These are phyloP conservation scores for Haplosporangium sp. DNA, from an alignment of 371 early-diverging fungal species.

Conservation along the genomic window DNA sequence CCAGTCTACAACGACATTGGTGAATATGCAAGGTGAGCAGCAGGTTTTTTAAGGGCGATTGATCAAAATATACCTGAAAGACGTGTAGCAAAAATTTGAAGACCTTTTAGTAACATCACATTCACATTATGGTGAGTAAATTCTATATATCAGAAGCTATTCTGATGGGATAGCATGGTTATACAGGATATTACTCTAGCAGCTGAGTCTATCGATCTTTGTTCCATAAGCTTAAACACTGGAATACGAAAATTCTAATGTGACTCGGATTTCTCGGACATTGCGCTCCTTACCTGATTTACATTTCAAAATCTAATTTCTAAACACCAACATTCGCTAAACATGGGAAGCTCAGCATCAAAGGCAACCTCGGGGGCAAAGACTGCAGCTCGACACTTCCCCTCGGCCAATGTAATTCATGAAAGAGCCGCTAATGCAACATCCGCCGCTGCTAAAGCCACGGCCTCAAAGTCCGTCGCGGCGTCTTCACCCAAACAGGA, in stretches of 20 bases:
- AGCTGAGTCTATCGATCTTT: too few relatives aligned
- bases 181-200: too few relatives aligned
- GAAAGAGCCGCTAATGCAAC: constrained; percentile 29
- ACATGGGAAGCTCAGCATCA: constrained; percentile 49
- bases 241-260: background rate
- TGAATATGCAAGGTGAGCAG: too few relatives aligned
- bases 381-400: constrained; percentile 48
- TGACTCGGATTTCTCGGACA: background rate
- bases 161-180: too few relatives aligned
- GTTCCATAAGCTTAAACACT: too few relatives aligned
- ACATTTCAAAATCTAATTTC: background rate
- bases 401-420: constrained; percentile 34
- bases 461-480: background rate
- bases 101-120: too few relatives aligned
- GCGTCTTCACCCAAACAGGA: constrained; percentile 38
- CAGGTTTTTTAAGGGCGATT: too few relatives aligned
- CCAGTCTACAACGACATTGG: constrained; percentile 71
- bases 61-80: too few relatives aligned
- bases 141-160: too few relatives aligned
- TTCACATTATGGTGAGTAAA: too few relatives aligned
- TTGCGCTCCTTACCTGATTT: background rate
- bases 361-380: constrained; percentile 43
- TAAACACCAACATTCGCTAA: background rate
- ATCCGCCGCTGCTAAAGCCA: constrained; percentile 13
- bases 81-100: too few relatives aligned